These are phyloP conservation scores for Volvariella volvacea DNA, from an alignment of 1,284 basidiomycete genomes.

Conservation along the genomic window DNA sequence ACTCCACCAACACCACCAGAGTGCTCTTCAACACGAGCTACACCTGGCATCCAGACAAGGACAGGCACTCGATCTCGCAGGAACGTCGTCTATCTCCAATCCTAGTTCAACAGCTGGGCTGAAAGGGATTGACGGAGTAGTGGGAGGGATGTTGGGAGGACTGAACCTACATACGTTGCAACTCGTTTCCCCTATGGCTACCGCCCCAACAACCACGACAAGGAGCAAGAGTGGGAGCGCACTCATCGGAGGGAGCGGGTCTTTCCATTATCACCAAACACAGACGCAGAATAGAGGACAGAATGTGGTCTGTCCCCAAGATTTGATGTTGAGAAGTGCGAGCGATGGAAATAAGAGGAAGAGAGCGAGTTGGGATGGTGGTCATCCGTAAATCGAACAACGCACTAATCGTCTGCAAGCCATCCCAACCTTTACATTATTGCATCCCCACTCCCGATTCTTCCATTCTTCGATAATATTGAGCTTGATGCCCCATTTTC, in stretches of 20 bases:
- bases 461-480: no score
- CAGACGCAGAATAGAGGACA: conserved; percentile 55
- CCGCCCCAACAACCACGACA: conserved; percentile 4
- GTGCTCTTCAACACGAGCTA: conserved; percentile 16
- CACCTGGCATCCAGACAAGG: conserved; percentile 34
- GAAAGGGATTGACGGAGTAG: conserved; percentile 16
- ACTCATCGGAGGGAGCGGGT: conserved; percentile 10
- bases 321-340: conserved; percentile 42
- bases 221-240: conserved; percentile 7
- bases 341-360: conserved; percentile 63
- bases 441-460: no score
- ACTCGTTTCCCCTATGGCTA: background rate
- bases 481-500: no score
- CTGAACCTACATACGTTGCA: background rate
- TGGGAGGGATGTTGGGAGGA: conserved; percentile 4
- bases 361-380: conserved; percentile 71
- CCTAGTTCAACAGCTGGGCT: conserved; percentile 19
- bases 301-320: conserved; percentile 63
- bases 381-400: conserved; percentile 10
- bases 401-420: no score
- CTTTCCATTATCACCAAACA: conserved; percentile 18
- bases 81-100: conserved; percentile 25
- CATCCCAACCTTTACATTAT: no score
- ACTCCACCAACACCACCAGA: conserved; percentile 8
- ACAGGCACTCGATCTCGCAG: conserved; percentile 54